Evolutionary conservation across 441 rosid genomes (phyloP), one percentile per base, ranked within the genome.

Genomic region (Hura crepitans): DNA sequence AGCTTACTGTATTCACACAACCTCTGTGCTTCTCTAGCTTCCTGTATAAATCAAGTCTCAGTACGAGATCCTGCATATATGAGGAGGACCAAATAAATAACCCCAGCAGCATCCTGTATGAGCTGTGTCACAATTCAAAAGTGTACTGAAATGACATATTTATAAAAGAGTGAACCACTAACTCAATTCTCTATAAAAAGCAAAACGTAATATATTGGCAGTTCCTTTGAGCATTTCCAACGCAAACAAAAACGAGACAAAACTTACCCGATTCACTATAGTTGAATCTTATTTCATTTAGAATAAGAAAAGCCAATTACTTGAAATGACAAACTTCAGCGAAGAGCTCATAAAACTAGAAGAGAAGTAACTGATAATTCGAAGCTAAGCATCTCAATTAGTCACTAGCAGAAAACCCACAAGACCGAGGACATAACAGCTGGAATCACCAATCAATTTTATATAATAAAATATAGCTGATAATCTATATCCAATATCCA

Each of bases 11-110:
- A 80, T 92, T 92, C 67, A 94, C 97, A 78, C 97, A 94, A 1
- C 99, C 97, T 69, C 65, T 71, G 78, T 94, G 97, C 82, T 86
- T 89, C 33, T 80, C 84, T 74, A 94, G 86, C 82, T 90, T 92
- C 80, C 59, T 75, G 77, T 76, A 58, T 68, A 90, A 60, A 42
- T 84, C 96, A 59, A 94, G 82, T 43, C 96, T 85, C 77, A 86
- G 82, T 62, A 94, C 87, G 81, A 88, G 78, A 80, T 87, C 93
- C 98, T 92, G 59, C 59, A 55, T 4, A 28, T 15, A 0, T 23
- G 15, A 27, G 27, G 20, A 17, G 18, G n/a, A 47, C n/a, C 12
- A 20, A 46, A 46, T 47, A 46, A 46, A 45, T 63, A 63, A 43
- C 7, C 35, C 10, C 37, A 25, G 15, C 14, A 63, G 12, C 53